Evolutionary conservation across 805 yeast genomes (phyloP).

Genomic region (Ogataea naganishii): DNA sequence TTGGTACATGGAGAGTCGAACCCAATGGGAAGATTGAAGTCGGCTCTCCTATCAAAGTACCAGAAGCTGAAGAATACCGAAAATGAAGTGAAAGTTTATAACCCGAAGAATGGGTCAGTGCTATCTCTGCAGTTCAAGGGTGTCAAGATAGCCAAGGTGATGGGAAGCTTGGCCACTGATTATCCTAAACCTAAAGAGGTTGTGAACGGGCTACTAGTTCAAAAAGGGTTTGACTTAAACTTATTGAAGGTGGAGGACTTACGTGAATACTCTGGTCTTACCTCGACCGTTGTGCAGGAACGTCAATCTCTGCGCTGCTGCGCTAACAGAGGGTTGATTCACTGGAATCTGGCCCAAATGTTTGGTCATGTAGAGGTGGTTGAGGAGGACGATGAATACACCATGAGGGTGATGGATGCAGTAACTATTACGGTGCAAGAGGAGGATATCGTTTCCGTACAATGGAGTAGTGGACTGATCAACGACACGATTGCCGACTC

Average conservation of each 20-base stretch:
- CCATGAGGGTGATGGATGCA: conserved; percentile 55
- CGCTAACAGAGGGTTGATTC: conserved; percentile 71
- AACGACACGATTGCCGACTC: conserved; percentile 94
- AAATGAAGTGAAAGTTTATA: conserved; percentile 82
- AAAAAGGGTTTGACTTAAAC: conserved; percentile 83
- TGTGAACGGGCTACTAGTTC: conserved; percentile 79
- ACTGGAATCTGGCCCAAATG: conserved; percentile 93
- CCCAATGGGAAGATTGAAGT: conserved; percentile 97
- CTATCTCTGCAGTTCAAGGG: conserved; percentile 74
- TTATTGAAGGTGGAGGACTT: conserved; percentile 79
- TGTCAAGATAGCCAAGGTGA: conserved; percentile 68
- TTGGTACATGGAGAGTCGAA: conserved; percentile 96
- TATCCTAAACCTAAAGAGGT: conserved; percentile 29
- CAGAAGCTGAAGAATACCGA: conserved; percentile 75
- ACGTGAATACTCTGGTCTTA: conserved; percentile 78
- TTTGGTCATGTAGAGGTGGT: conserved; percentile 73
- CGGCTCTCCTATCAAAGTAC: conserved; percentile 85
- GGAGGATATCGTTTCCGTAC: conserved; percentile 52
- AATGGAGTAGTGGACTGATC: conserved; percentile 85
- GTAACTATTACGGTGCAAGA: conserved; percentile 41
- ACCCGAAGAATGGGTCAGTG: conserved; percentile 85
- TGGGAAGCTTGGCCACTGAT: conserved; percentile 44
- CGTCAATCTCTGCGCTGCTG: conserved; percentile 70
- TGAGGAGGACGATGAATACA: conserved; percentile 46
- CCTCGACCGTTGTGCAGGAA: conserved; percentile 79